These are phyloP conservation scores for Piper longum DNA, from an alignment of 164 flowering plant genomes.

Conservation along the genomic window DNA sequence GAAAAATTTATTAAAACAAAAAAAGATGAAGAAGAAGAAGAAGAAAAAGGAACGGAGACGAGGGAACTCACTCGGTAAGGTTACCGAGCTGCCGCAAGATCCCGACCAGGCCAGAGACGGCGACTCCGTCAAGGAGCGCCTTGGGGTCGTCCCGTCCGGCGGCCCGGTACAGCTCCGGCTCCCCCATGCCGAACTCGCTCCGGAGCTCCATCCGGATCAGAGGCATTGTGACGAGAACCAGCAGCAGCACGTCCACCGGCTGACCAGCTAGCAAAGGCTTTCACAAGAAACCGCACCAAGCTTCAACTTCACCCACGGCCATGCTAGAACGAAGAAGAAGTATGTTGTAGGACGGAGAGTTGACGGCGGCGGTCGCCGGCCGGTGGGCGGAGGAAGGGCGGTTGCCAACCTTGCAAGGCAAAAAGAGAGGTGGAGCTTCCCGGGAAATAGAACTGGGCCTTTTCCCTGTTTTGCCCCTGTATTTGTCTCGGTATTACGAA, in stretches of 20 bases:
- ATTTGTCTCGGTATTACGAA: no score
- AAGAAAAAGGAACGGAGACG: background rate
- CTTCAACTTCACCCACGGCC: background rate
- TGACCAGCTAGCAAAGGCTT: background rate
- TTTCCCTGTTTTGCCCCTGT: no score
- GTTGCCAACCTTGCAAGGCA: background rate
- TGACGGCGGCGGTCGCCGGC: background rate
- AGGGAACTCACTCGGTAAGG: conserved; percentile 64
- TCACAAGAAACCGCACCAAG: no score
- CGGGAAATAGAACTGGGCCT: background rate
- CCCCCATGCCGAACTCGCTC: conserved; percentile 69
- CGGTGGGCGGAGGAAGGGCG: background rate
- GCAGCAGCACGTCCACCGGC: background rate
- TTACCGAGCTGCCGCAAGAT: conserved; percentile 88
- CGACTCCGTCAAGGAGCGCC: conserved; percentile 68
- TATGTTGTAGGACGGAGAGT: background rate
- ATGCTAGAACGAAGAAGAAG: background rate
- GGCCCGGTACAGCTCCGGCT: conserved; percentile 36
- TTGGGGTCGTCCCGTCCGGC: conserved; percentile 61
- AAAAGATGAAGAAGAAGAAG: background rate
- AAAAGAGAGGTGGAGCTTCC: background rate
- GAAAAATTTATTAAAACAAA: background rate
- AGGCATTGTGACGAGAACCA: conserved; percentile 36
- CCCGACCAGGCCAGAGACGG: conserved; percentile 92
- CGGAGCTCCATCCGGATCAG: conserved; percentile 46